Conservation (phyloP, 2,329 filamentous ascomycete genomes). For the Fusarium pininemorale region DNA sequence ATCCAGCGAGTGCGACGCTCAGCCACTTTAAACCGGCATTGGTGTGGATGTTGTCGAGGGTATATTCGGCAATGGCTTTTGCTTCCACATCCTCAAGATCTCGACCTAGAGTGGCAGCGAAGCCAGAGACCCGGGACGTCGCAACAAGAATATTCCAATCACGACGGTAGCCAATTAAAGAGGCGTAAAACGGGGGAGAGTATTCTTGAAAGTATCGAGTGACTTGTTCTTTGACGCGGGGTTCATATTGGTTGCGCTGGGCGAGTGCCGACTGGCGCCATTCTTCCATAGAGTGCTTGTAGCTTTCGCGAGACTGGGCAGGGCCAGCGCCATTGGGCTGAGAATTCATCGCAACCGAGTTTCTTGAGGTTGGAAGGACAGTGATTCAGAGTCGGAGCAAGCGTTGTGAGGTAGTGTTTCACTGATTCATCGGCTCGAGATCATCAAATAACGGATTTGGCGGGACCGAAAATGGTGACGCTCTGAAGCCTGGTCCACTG, state of each 20-base stretch:
- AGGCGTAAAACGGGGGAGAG: slow-evolving; percentile 46
- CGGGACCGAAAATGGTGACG: slow-evolving; percentile 38
- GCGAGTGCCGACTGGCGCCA: slow-evolving; percentile 44
- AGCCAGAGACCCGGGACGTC: slow-evolving; percentile 40
- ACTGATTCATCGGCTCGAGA: neutral
- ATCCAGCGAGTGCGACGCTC: slow-evolving; percentile 37
- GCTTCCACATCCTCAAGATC: slow-evolving; percentile 50
- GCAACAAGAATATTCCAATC: slow-evolving; percentile 43
- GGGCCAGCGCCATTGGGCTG: slow-evolving; percentile 24
- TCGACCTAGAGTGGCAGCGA: slow-evolving; percentile 44
- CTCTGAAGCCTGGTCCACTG: slow-evolving; percentile 26
- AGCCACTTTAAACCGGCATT: slow-evolving; percentile 45
- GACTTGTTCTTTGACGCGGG: slow-evolving; percentile 46
- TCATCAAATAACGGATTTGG: slow-evolving; percentile 31
- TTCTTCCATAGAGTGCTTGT: slow-evolving; percentile 44
- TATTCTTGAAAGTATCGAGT: slow-evolving; percentile 46
- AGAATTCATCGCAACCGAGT: slow-evolving; percentile 26
- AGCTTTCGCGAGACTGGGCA: slow-evolving; percentile 36
- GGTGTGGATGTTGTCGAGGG: slow-evolving; percentile 44
- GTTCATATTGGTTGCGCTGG: slow-evolving; percentile 44
- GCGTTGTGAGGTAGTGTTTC: neutral
- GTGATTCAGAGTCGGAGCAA: neutral
- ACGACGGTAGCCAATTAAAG: slow-evolving; percentile 42
- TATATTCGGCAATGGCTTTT: slow-evolving; percentile 48
- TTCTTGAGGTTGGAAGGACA: neutral